phyloP scores from a whole-genome alignment of 139 green algal genomes.

The Chlamydomonas sphaeroides region DNA sequence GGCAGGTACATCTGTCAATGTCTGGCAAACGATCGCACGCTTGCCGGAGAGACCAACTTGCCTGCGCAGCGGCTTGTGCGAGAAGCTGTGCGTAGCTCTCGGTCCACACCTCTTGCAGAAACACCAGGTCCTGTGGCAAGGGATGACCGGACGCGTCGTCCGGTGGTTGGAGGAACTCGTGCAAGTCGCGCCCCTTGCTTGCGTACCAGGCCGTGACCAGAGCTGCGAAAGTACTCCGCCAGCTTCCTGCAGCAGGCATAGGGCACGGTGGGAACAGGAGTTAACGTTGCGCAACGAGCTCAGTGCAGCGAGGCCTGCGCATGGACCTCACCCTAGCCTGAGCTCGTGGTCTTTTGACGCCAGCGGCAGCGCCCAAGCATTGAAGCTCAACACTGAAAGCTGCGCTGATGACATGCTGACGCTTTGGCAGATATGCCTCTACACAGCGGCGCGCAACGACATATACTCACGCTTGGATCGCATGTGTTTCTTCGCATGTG shows the following conservation, averaged over 20 bases:
- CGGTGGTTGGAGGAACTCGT: not conserved
- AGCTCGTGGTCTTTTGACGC: not conserved
- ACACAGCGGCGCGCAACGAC: no score
- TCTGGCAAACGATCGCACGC: no score
- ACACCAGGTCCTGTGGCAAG: not conserved
- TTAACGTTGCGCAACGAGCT: no score
- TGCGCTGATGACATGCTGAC: no score
- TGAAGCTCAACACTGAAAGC: conserved; percentile 4
- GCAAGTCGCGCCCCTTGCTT: not conserved
- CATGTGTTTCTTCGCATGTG: no score
- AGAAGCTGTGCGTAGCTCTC: not conserved
- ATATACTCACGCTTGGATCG: no score
- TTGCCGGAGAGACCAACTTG: no score
- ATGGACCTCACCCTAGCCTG: not conserved
- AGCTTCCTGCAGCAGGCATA: not conserved
- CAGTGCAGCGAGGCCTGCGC: no score
- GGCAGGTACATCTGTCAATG: no score
- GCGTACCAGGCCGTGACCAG: not conserved
- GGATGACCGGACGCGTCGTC: not conserved
- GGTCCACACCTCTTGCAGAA: conserved; percentile 25
- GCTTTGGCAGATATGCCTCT: no score
- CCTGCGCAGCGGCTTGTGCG: not conserved
- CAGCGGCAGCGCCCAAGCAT: conserved; percentile 1
- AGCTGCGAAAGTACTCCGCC: not conserved
- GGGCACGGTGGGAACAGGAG: no score